Evolutionary conservation across 2,329 filamentous ascomycete genomes (phyloP).

Genomic region (Phialemoniopsis sp.): DNA sequence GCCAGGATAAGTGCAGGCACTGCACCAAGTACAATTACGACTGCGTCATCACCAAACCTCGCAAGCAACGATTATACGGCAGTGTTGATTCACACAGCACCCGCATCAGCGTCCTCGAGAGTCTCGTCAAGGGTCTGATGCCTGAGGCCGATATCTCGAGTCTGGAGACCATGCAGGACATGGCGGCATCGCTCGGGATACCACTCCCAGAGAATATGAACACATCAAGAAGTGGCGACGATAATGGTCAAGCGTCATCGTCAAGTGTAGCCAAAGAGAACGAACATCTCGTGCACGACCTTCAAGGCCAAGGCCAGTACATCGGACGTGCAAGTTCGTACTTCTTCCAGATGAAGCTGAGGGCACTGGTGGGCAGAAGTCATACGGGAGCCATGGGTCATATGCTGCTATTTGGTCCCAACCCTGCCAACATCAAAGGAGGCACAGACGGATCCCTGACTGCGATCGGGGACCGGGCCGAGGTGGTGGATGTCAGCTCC

Average conservation of each 20-base stretch:
- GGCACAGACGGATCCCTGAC: constrained; percentile 4
- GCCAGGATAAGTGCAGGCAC: constrained; percentile 32
- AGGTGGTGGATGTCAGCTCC: no score
- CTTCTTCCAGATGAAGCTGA: constrained; percentile 33
- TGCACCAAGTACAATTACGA: constrained; percentile 32
- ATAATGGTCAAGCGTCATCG: no score
- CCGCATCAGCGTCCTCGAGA: constrained; percentile 33
- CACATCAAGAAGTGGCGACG: no score
- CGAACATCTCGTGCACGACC: constrained; percentile 30
- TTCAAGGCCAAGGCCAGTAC: constrained; percentile 37
- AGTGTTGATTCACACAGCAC: constrained; percentile 34
- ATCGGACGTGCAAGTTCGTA: constrained; percentile 36
- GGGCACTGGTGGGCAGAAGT: constrained; percentile 29
- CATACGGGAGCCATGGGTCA: no score
- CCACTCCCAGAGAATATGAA: constrained; percentile 29
- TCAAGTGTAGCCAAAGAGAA: constrained; percentile 15
- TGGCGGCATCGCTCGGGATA: constrained; percentile 31
- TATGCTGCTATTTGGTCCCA: constrained; percentile 33
- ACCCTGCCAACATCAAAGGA: constrained; percentile 25
- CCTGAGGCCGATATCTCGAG: constrained; percentile 35
- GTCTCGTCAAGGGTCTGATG: constrained; percentile 35
- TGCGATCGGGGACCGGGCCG: constrained; percentile 5
- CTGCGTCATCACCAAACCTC: constrained; percentile 36
- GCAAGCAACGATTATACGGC: constrained; percentile 37
- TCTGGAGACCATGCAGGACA: constrained; percentile 30